Percentiles rank a stretch among this genome's conserved stretches.
phyloP scores from a whole-genome alignment of 2,329 filamentous ascomycete genomes.

The Trichoderma lentiforme region DNA sequence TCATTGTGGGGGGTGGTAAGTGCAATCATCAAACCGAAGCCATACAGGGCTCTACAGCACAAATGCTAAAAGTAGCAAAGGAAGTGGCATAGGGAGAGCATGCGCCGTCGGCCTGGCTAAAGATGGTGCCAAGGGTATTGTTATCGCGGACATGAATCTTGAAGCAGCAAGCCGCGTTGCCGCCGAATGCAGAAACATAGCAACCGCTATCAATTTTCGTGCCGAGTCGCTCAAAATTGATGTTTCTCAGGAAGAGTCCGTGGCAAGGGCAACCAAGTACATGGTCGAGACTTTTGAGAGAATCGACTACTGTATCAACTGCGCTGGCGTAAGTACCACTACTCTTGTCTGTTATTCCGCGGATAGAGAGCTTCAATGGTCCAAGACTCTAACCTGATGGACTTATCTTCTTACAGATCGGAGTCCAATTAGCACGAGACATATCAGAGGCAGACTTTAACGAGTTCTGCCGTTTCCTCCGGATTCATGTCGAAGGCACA shows the following conservation, averaged over 20 bases:
- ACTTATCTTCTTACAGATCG: background rate
- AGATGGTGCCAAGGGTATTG: slow-evolving; percentile 19
- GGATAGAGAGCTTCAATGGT: background rate
- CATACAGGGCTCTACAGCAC: too few species aligned
- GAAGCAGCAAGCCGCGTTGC: slow-evolving; percentile 13
- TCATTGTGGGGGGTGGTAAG: slow-evolving; percentile 6
- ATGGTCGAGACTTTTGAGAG: slow-evolving; percentile 16
- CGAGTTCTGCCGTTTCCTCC: slow-evolving; percentile 18
- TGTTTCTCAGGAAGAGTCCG: slow-evolving; percentile 19
- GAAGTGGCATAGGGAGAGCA: slow-evolving; percentile 22
- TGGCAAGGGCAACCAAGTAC: slow-evolving; percentile 10
- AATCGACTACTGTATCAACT: slow-evolving; percentile 24
- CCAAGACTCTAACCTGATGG: background rate
- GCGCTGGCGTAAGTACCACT: slow-evolving; percentile 12
- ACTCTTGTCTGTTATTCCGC: background rate
- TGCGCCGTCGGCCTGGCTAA: slow-evolving; percentile 19
- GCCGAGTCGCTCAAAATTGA: slow-evolving; percentile 12
- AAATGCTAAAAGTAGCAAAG: slow-evolving; percentile 5
- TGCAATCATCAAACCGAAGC: too few species aligned
- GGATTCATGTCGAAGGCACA: slow-evolving; percentile 19
- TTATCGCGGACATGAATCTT: slow-evolving; percentile 19
- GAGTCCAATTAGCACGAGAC: background rate
- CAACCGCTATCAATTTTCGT: slow-evolving; percentile 14
- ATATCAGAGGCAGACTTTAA: slow-evolving; percentile 17
- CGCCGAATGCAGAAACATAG: slow-evolving; percentile 14